Evolutionary conservation across 2,329 filamentous ascomycete genomes (phyloP), one percentile per base, ranked within the genome.

Genomic region (Trichoderma sp.): DNA sequence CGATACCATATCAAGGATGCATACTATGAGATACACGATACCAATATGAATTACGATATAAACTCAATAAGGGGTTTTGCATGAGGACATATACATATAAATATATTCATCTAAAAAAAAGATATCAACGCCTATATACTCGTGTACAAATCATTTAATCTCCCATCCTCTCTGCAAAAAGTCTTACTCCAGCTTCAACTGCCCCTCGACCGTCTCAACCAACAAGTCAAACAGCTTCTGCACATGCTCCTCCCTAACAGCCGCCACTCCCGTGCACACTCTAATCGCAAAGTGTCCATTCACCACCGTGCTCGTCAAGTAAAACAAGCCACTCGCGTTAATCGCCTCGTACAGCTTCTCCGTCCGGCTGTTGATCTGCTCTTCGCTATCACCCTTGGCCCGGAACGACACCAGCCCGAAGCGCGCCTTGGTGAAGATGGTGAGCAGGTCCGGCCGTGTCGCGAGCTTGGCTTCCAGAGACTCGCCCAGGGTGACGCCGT

Each of bases 401-500:
- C 89, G 87, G 75, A 98, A 89, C 1, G 95, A 93, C 0, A 93
- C 92, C 66, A 98, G 86, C 1, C 90, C 93, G 77, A 97, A 98
- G 0, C 86, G 86, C 0, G 95, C 93, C 4, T 88, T 88, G 0
- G 93, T 90, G 24, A 97, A 83, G 21, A 97, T 87, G 75, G 88
- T 87, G 75, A 97, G 97, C 18, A 97, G 79, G 78, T 97, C 93
- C 0, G 81, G 76, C 2, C 92, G 83, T 3, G 78, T 82, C 11
- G 82, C 80, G 2, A 97, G 78, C 56, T 92, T 84, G 0, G 79
- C 82, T 3, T 89, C 87, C 74, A 98, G 96, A 11, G 84, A 81
- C 74, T 94, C 88, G n/a, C 92, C 93, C 0, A 94, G 82, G 3
- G 81, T 80, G 71, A 97, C 84, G 30, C 92, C 91, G 56, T 88